A percentile compares a stretch with the other conserved stretches of the same genome.
phyloP scores from a whole-genome alignment of 164 flowering plant species.

The Chimonanthus praecox region DNA sequence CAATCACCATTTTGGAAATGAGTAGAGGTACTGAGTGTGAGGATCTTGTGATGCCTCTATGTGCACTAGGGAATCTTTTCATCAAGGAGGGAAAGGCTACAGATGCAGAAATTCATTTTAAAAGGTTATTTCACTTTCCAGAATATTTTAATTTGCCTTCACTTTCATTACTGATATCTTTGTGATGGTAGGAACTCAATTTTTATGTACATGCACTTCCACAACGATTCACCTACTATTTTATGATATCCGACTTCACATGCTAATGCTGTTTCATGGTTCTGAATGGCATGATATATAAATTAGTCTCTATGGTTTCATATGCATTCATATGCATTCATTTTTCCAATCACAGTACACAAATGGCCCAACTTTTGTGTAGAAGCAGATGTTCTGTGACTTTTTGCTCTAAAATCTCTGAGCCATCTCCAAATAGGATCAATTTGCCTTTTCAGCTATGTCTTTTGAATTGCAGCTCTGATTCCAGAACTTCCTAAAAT shows the following conservation, averaged over 20 bases:
- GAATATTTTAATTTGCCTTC: not conserved
- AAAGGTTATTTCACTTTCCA: constrained; percentile 35
- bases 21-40: constrained; percentile 54
- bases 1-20: constrained; percentile 52
- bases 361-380: no score
- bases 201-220: not conserved
- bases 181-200: not conserved
- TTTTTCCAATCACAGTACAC: no score
- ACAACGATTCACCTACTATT: not conserved
- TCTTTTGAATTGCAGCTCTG: no score
- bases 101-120: constrained; percentile 66
- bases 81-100: constrained; percentile 50
- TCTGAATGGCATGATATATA: not conserved
- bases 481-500: no score
- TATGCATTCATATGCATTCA: not conserved
- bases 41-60: constrained; percentile 67
- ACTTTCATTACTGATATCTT: not conserved
- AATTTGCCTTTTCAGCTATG: no score
- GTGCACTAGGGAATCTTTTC: constrained; percentile 73
- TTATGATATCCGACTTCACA: not conserved
- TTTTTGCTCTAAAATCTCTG: no score
- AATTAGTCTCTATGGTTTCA: not conserved
- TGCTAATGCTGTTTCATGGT: not conserved
- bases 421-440: no score
- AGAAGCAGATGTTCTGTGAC: no score